Evolutionary conservation across 495 filamentous ascomycete species (phyloP), one percentile per base, ranked within the genome.

Genomic region (Cairneyella variabilis): DNA sequence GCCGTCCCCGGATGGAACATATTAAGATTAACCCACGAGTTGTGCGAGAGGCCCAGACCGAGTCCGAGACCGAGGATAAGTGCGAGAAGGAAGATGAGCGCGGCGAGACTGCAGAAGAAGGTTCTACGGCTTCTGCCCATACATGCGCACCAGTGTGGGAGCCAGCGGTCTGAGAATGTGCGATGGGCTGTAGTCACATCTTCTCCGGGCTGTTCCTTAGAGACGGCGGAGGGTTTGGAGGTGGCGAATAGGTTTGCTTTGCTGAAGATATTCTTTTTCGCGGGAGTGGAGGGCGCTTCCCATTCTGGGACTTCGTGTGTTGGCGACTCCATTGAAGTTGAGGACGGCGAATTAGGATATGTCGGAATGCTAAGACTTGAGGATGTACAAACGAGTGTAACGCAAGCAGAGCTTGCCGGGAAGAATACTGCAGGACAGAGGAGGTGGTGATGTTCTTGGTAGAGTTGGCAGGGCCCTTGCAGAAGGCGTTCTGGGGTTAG

Each of bases 91-190:
- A 69, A 48, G 16, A 46, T 30, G 43, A 67, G 44, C 54, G 40
- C 57, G n/a, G 30, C 47, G 20, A 52, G 5, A 16, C 22, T 57
- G 34, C 38, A 62, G 18, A 78, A 60, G 16, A 77, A 58, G 23
- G 63, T 64, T 18, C 64, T 65, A 28, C 75, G 66, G 23, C 66
- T 61, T 25, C 68, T 66, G 18, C 74, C 70, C 38, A 71, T 52
- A 56, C 73, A 76, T n/a, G 57, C 64, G 36, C 61, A 65, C 27
- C 73, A 62, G 1, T 71, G 69, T 12, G 73, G 69, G 5, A 76
- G 45, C 37, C 64, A 28, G 21, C 48, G 48, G 48, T 75, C 63
- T 17, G 74, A 62, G 37, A 60, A 59, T 30, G 26, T 56, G 23
- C 54, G 55, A 10, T 59, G 45, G 44, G 54, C 48, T 44, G 52